Percentiles rank a stretch among this genome's conserved stretches.
phyloP scores from a whole-genome alignment of 106 monocot genomes.

The Vanilla planifolia region DNA sequence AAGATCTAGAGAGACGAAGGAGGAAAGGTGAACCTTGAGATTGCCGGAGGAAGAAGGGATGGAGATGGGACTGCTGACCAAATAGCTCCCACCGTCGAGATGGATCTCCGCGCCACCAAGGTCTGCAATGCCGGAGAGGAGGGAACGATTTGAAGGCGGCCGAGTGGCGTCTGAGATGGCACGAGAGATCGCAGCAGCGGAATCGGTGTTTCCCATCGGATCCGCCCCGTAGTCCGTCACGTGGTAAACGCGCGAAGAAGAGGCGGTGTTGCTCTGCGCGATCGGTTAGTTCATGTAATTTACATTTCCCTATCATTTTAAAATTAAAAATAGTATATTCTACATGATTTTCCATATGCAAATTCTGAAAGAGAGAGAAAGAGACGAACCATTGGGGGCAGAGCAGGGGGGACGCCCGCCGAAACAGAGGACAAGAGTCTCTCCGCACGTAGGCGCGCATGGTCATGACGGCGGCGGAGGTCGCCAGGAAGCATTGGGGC shows the following conservation, averaged over 20 bases:
- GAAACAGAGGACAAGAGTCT: background rate
- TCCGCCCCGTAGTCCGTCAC: conserved; percentile 76
- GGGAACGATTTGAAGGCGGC: conserved; percentile 6
- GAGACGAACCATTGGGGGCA: background rate
- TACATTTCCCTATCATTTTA: background rate
- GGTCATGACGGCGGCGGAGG: background rate
- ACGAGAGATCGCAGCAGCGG: conserved; percentile 40
- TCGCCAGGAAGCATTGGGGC: background rate
- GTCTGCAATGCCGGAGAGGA: conserved; percentile 45
- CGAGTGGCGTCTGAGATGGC: conserved; percentile 54
- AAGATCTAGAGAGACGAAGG: background rate
- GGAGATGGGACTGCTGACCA: conserved; percentile 34
- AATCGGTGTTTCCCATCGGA: conserved; percentile 45
- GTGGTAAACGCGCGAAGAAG: conserved; percentile 42
- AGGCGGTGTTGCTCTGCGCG: conserved; percentile 3
- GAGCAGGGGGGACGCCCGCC: background rate
- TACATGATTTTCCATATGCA: background rate
- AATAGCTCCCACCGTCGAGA: conserved; percentile 58
- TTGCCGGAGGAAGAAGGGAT: conserved; percentile 60
- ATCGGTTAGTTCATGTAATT: background rate
- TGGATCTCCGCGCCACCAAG: conserved; percentile 71
- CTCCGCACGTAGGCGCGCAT: background rate
- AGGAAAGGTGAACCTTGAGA: conserved; percentile 29
- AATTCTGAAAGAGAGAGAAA: background rate
- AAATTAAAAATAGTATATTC: background rate